A percentile compares a stretch with the other conserved stretches of the same genome.
phyloP scores from a whole-genome alignment of 164 flowering plant species.

The Echeveria elegans region DNA sequence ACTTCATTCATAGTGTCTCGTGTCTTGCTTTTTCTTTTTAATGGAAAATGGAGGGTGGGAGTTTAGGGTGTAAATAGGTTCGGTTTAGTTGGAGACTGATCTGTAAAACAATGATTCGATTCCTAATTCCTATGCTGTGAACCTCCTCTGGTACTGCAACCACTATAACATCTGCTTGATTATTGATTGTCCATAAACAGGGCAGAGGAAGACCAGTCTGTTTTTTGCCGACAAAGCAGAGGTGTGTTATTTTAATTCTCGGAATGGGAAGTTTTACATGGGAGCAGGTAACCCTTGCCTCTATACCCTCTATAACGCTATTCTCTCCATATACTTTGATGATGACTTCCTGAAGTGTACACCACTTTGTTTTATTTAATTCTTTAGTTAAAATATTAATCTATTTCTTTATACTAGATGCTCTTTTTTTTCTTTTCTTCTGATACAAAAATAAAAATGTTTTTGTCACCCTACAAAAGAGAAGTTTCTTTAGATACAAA shows the following conservation, averaged over 20 bases:
- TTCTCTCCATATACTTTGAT: background rate
- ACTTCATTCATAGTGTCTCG: background rate
- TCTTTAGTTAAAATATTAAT: no score
- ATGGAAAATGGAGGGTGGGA: background rate
- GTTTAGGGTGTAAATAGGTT: background rate
- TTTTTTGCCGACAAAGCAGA: background rate
- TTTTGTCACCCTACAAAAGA: no score
- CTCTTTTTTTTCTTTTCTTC: background rate
- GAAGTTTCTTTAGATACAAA: no score
- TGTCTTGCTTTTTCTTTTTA: no score
- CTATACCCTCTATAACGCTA: background rate
- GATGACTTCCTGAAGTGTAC: background rate
- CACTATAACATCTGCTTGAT: background rate
- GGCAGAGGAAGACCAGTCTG: background rate
- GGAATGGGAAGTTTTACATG: background rate
- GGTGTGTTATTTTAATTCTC: background rate
- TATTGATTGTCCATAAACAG: background rate
- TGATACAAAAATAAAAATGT: no score
- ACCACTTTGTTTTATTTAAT: background rate
- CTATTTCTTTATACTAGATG: no score
- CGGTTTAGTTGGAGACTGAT: background rate
- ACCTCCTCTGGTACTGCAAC: background rate
- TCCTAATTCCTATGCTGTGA: background rate
- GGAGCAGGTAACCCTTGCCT: background rate
- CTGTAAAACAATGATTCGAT: background rate